Percentiles rank a stretch among this genome's conserved stretches.
Conservation (phyloP, 2,329 filamentous ascomycete genomes). For the Fusarium falciforme region DNA sequence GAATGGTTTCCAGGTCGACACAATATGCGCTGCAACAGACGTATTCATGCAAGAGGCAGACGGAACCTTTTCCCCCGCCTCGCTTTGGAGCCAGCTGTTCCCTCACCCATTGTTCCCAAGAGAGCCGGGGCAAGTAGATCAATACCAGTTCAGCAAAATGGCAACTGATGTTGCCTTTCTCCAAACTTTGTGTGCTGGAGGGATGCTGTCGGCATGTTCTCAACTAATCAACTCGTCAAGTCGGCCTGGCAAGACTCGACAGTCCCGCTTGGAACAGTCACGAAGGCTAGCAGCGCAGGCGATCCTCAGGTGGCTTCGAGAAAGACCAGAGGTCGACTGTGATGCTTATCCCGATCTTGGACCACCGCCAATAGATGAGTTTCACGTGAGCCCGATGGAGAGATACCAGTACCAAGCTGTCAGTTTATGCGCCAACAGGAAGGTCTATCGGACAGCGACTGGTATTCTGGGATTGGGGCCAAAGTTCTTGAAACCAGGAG, state of each 20-base stretch:
- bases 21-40: background rate
- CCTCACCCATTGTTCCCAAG: background rate
- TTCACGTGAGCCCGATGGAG: background rate
- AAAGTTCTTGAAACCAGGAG: background rate
- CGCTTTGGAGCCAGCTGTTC: background rate
- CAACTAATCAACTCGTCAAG: background rate
- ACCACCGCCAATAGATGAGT: background rate
- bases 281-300: background rate
- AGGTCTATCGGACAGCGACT: background rate
- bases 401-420: background rate
- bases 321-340: background rate
- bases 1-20: background rate
- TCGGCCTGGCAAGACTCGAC: background rate
- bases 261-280: background rate
- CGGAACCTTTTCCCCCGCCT: background rate
- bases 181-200: background rate
- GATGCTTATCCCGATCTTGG: background rate
- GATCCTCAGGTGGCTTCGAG: background rate
- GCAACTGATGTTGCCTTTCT: background rate
- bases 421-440: background rate
- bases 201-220: background rate
- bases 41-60: background rate
- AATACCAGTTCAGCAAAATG: background rate
- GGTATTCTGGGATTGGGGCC: background rate
- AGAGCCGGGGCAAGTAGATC: background rate